These are phyloP conservation scores for Nakazawaea sp. DNA, from an alignment of 805 yeast genomes.

Conservation along the genomic window DNA sequence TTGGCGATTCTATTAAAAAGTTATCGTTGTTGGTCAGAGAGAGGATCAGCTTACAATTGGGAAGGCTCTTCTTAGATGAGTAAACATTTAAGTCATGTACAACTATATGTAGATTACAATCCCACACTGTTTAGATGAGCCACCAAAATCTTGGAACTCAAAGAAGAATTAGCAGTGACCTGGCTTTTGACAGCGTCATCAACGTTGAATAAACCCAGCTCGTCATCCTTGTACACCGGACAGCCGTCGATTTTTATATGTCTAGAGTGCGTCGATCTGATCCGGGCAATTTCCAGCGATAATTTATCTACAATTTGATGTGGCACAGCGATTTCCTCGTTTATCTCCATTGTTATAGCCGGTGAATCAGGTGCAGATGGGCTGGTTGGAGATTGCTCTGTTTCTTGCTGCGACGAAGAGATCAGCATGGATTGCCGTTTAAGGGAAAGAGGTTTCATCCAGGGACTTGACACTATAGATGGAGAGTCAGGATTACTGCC, in stretches of 20 bases:
- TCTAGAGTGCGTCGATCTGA: not conserved
- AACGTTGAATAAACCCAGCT: not conserved
- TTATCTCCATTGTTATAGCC: too few relatives aligned
- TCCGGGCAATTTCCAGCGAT: constrained; percentile 2
- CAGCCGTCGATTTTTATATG: not conserved
- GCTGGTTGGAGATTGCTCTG: too few relatives aligned
- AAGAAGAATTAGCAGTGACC: constrained; percentile 3
- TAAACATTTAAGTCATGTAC: too few relatives aligned
- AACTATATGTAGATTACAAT: too few relatives aligned
- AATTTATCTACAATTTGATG: too few relatives aligned
- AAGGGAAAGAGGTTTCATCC: constrained; percentile 14
- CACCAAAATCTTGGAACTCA: constrained; percentile 5
- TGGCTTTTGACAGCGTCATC: constrained; percentile 7
- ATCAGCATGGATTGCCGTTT: constrained; percentile 5
- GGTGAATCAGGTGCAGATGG: too few relatives aligned
- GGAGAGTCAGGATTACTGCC: constrained; percentile 2
- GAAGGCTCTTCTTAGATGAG: constrained; percentile 19
- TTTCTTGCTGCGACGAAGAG: too few relatives aligned
- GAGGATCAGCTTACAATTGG: constrained; percentile 20
- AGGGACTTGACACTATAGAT: constrained; percentile 5
- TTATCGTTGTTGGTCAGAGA: constrained; percentile 18
- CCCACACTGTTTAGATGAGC: too few relatives aligned
- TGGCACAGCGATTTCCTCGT: too few relatives aligned
- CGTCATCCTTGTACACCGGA: not conserved
- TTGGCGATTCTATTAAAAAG: constrained; percentile 12